phyloP scores from a whole-genome alignment of 176 grass and related monocot genomes.

The Raddia distichophylla region DNA sequence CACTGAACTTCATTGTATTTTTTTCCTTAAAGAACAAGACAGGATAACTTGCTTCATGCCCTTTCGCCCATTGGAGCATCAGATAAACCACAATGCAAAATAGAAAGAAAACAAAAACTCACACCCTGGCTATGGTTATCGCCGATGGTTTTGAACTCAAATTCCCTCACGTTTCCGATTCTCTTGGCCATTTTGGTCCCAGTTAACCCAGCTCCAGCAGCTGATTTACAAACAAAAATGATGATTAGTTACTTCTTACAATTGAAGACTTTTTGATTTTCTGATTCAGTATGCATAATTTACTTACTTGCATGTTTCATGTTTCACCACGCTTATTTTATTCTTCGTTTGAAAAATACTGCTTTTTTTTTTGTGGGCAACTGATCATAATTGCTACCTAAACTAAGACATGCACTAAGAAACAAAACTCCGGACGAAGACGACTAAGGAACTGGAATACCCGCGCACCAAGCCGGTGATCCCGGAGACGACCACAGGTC shows the following conservation, averaged over 20 bases:
- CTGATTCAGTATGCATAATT: background rate
- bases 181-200: conserved; percentile 94
- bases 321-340: background rate
- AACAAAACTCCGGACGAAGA: too few relatives aligned
- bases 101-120: conserved; percentile 53
- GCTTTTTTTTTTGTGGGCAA: background rate
- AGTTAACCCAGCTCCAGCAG: conserved; percentile 98
- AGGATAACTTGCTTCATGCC: conserved; percentile 1
- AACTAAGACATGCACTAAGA: background rate
- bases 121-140: conserved; percentile 96
- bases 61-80: conserved; percentile 5
- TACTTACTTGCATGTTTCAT: background rate
- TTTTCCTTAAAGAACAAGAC: background rate
- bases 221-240: conserved; percentile 52
- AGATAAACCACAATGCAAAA: conserved; percentile 12
- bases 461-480: too few relatives aligned
- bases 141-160: conserved; percentile 85
- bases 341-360: background rate
- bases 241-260: conserved; percentile 26
- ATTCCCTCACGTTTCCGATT: conserved; percentile 86
- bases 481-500: too few relatives aligned
- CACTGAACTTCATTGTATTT: background rate
- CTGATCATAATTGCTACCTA: background rate
- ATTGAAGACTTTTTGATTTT: conserved; percentile 9
- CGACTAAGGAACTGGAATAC: too few relatives aligned